Base-by-base conservation (phyloP, 2,329 filamentous ascomycete genomes). In the Paecilomyces fulvus region DNA sequence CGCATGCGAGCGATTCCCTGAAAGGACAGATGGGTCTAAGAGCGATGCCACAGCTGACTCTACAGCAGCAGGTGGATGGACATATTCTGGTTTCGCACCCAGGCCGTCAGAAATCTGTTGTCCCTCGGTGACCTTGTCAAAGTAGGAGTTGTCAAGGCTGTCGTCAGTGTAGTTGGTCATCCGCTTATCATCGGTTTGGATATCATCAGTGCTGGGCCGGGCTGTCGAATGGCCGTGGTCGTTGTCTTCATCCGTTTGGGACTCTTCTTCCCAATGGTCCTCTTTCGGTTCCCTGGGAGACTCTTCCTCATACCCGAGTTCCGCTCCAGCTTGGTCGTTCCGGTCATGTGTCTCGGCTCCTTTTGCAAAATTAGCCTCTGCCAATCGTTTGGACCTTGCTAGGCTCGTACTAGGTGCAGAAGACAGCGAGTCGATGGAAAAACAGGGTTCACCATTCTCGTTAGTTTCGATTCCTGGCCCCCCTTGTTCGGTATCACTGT, bases 41-140 rank as follows among this genome's bases (percentile, higher is more conserved):
- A 97, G 77, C 14, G 92, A 96, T 7, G 92, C 92, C 10, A 97
- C 92, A 9, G 88, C 89, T 12, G 92, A 96, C 71, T 96, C 92
- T 0, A 95, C 85, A 1, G 83, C 90, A 31, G 85, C 68, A 1
- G 83, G 84, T 1, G 83, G 85, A 63, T 91, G 85, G 2, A 95
- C 81, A 66, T 90, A 87, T 62, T 89, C 81, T 1, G 90, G 87
- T 63, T 89, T 95, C 10, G 85, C 85, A 48, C 81, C 88, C 51
- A 83, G 83, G 25, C 82, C 87, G 20, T 82, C 83, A 30, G 82
- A 83, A 25, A 96, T 84, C 56, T 89, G 83, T 63, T 89, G 88
- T 30, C 85, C 86, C 21, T 84, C 79, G 30, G 82, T 78, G 49
- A 83, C 75, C 51, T 79, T 82, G 53, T 84, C 84, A 23, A 86